Evolutionary conservation across 352 stramenopile genomes (phyloP).

Genomic region (Bremia lactucae): DNA sequence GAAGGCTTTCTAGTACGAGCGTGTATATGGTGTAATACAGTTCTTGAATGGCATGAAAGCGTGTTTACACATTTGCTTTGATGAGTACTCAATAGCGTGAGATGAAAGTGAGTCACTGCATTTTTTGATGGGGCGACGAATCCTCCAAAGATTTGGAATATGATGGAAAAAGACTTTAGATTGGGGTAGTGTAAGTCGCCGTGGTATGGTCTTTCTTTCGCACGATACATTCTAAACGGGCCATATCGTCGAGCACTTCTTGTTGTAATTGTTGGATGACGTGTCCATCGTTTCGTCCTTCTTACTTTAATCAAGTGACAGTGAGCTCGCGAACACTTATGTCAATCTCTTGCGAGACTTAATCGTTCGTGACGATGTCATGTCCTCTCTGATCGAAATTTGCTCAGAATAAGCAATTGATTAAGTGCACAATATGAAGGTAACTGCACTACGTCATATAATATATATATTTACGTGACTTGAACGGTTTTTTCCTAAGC

Average conservation of each 20-base stretch:
- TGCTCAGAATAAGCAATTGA: conserved; percentile 88
- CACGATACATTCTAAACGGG: conserved; percentile 89
- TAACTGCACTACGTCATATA: conserved; percentile 87
- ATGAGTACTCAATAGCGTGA: conserved; percentile 94
- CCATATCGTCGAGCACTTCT: conserved; percentile 86
- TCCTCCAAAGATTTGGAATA: conserved; percentile 97
- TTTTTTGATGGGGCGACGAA: conserved; percentile 99
- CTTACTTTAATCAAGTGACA: conserved; percentile 49
- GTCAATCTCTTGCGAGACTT: conserved; percentile 46
- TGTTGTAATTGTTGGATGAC: conserved; percentile 60
- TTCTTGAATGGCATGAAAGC: conserved; percentile 99
- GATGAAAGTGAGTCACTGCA: conserved; percentile 97
- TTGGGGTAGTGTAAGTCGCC: conserved; percentile 97
- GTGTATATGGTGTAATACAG: conserved; percentile 97
- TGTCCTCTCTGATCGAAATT: conserved; percentile 82
- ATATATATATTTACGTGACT: conserved; percentile 97
- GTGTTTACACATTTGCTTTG: conserved; percentile 97
- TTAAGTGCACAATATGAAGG: conserved; percentile 93
- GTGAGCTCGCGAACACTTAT: conserved; percentile 51
- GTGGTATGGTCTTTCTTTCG: conserved; percentile 99
- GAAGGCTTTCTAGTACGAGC: conserved; percentile 97
- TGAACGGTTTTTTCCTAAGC: conserved; percentile 84
- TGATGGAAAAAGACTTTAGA: conserved; percentile 99
- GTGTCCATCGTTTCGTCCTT: conserved; percentile 50
- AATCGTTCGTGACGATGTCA: conserved; percentile 38